Conservation (phyloP, 768 basidiomycete species). For the Mrakia hoshinonis region DNA sequence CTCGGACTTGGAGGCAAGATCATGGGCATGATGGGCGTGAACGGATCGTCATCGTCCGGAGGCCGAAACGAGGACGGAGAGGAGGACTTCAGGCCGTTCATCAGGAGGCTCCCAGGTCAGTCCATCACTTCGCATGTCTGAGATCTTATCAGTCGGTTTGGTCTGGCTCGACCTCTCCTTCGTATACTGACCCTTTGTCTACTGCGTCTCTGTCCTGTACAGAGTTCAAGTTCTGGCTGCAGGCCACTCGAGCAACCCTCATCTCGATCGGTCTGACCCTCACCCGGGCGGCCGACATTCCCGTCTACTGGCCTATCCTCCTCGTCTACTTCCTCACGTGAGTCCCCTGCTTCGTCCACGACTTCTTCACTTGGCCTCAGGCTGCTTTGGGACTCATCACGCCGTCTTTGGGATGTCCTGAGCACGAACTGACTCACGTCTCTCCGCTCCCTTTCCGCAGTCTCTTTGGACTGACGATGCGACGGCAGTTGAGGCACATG, state of each 20-base stretch:
- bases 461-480: slow-evolving; percentile 28
- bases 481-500: slow-evolving; percentile 65
- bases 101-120: slow-evolving; percentile 67
- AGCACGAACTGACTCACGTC: background rate
- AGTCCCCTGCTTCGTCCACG: too few species aligned
- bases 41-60: background rate
- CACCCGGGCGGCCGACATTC: slow-evolving; percentile 82
- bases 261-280: slow-evolving; percentile 71
- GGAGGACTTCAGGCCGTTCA: slow-evolving; percentile 96
- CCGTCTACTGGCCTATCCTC: slow-evolving; percentile 98
- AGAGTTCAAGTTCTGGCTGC: slow-evolving; percentile 58
- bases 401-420: too few species aligned
- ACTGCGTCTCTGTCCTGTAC: background rate
- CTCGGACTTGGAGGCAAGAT: slow-evolving; percentile 29
- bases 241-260: slow-evolving; percentile 77
- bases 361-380: slow-evolving; percentile 17
- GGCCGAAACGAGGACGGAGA: slow-evolving; percentile 49
- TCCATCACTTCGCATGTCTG: background rate
- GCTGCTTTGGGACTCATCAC: background rate
- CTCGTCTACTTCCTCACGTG: slow-evolving; percentile 82
- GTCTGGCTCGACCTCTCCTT: too few species aligned
- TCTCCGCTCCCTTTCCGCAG: slow-evolving; percentile 1
- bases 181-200: background rate
- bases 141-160: too few species aligned
- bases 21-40: slow-evolving; percentile 40